Evolutionary conservation across 2,329 filamentous ascomycete genomes (phyloP).

Genomic region (Penicillium sp.): DNA sequence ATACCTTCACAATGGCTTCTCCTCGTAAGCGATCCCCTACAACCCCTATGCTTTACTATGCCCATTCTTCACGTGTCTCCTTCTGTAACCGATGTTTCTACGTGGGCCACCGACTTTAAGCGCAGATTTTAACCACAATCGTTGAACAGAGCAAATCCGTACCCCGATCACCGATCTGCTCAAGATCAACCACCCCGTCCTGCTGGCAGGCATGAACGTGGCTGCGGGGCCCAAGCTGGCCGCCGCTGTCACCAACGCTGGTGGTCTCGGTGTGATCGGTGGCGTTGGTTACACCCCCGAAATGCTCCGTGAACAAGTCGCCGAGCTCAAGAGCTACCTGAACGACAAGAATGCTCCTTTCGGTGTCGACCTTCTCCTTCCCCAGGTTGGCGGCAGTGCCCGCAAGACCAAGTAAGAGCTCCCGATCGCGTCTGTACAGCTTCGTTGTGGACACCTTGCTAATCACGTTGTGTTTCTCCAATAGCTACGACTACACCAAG

Average conservation of each 20-base stretch:
- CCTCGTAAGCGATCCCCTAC: conserved; percentile 63
- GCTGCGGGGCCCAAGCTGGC: conserved; percentile 94
- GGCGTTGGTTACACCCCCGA: conserved; percentile 90
- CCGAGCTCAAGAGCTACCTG: conserved; percentile 86
- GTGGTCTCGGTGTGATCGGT: conserved; percentile 93
- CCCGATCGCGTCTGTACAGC: background rate
- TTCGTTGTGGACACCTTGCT: background rate
- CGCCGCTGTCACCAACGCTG: conserved; percentile 94
- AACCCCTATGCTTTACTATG: background rate
- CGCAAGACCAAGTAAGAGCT: conserved; percentile 80
- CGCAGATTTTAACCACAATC: conserved; percentile 21
- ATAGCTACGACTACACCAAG: conserved; percentile 98
- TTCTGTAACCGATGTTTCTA: conserved; percentile 4
- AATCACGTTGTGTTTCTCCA: conserved; percentile 12
- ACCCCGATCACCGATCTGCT: conserved; percentile 93
- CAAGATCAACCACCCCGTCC: conserved; percentile 93
- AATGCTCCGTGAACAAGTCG: conserved; percentile 93
- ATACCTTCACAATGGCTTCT: conserved; percentile 63
- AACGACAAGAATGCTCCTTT: conserved; percentile 91
- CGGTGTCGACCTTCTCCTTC: conserved; percentile 88
- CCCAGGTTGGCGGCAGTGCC: conserved; percentile 90
- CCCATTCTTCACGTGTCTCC: conserved; percentile 21
- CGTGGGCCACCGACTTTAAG: background rate
- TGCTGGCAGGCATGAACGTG: conserved; percentile 99
- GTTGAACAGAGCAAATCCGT: conserved; percentile 71